Evolutionary conservation across 2,329 filamentous ascomycete genomes (phyloP).

Genomic region (Colletotrichum liriopes): DNA sequence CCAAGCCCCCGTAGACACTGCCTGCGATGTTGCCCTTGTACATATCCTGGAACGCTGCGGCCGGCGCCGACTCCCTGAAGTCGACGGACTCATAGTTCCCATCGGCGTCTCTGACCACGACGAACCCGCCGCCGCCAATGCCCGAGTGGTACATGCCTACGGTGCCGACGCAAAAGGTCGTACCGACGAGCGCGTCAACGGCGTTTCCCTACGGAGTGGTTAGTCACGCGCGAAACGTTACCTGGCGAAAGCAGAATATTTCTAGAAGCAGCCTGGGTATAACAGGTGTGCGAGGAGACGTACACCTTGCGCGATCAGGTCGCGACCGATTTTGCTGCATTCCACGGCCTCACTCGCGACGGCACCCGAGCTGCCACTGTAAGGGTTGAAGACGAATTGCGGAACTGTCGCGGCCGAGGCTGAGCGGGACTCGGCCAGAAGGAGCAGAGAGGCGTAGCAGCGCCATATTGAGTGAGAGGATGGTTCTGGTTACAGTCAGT

Average conservation of each 20-base stretch:
- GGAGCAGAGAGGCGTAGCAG: slow-evolving; percentile 21
- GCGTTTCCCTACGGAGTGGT: slow-evolving; percentile 73
- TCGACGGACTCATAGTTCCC: slow-evolving; percentile 91
- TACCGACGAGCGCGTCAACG: slow-evolving; percentile 82
- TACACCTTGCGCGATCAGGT: slow-evolving; percentile 70
- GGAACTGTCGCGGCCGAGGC: slow-evolving; percentile 31
- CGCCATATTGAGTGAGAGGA: slow-evolving; percentile 16
- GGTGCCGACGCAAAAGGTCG: slow-evolving; percentile 82
- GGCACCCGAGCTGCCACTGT: slow-evolving; percentile 65
- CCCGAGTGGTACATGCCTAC: slow-evolving; percentile 85
- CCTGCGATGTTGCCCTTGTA: slow-evolving; percentile 78
- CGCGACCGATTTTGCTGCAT: slow-evolving; percentile 79
- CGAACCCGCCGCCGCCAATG: slow-evolving; percentile 92
- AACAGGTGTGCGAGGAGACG: slow-evolving; percentile 41
- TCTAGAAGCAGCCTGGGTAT: background rate
- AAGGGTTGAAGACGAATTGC: slow-evolving; percentile 45
- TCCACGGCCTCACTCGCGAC: slow-evolving; percentile 79
- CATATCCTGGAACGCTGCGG: slow-evolving; percentile 88
- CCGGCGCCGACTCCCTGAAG: slow-evolving; percentile 90
- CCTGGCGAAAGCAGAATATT: background rate
- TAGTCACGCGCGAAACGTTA: background rate
- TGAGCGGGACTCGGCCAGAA: slow-evolving; percentile 13
- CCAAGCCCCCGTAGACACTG: slow-evolving; percentile 81
- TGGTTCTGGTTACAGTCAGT: slow-evolving; percentile 12
- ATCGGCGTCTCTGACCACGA: slow-evolving; percentile 80